Percentiles rank a stretch among this genome's conserved stretches.
Conservation (phyloP, 2,329 filamentous ascomycete genomes). For the Sarocladium brachiariae region DNA sequence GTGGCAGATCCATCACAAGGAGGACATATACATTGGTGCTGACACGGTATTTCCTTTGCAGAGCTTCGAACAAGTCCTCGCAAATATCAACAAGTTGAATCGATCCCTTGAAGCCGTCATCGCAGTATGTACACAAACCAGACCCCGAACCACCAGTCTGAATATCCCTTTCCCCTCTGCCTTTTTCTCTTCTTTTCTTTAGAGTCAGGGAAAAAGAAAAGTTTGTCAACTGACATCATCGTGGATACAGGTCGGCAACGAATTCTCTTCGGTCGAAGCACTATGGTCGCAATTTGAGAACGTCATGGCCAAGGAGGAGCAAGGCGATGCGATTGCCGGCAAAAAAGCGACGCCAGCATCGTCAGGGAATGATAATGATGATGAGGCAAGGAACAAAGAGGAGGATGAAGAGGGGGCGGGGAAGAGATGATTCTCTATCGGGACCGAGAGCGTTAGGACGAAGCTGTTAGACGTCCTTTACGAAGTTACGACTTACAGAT, state of each 20-base stretch:
- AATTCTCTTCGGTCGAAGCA: slow-evolving; percentile 94
- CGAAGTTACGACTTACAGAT: slow-evolving; percentile 2
- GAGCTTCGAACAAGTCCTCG: slow-evolving; percentile 83
- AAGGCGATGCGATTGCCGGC: slow-evolving; percentile 20
- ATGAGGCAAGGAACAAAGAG: slow-evolving; percentile 12
- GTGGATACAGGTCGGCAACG: slow-evolving; percentile 78
- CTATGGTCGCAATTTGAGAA: slow-evolving; percentile 97
- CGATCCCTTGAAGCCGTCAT: slow-evolving; percentile 87
- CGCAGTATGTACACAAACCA: too few relatives aligned
- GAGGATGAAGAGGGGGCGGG: not conserved
- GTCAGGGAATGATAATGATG: slow-evolving; percentile 17
- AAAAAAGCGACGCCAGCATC: not conserved
- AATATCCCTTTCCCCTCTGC: not conserved
- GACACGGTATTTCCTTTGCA: slow-evolving; percentile 21
- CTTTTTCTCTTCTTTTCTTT: not conserved
- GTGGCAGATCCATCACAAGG: too few relatives aligned
- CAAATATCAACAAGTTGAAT: slow-evolving; percentile 94
- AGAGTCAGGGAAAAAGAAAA: too few relatives aligned
- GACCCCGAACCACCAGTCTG: slow-evolving; percentile 10
- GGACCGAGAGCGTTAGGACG: too few relatives aligned
- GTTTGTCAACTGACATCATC: too few relatives aligned
- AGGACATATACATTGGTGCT: too few relatives aligned
- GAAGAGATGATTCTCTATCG: too few relatives aligned
- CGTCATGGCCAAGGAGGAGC: slow-evolving; percentile 73
- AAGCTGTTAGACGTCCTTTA: not conserved